Evolutionary conservation across 176 grass and related monocot species (phyloP).

Genomic region (Rhynchospora tenuis): DNA sequence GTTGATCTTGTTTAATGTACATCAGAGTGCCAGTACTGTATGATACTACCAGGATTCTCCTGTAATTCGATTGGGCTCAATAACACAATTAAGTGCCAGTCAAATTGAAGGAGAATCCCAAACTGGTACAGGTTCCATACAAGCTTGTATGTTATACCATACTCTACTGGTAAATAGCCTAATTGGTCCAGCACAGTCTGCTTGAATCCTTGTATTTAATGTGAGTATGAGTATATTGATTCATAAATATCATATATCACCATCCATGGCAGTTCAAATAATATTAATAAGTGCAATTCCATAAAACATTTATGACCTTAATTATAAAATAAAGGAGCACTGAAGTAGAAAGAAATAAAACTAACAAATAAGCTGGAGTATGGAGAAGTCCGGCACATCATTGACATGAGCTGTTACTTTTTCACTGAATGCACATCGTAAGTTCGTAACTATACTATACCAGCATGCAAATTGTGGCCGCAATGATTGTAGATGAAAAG

Average conservation of each 20-base stretch:
- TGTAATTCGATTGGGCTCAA: not conserved
- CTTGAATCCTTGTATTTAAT: too few relatives aligned
- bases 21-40: not conserved
- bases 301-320: not conserved
- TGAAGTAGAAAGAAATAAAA: not conserved
- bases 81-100: not conserved
- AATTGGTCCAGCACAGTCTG: not conserved
- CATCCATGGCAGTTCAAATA: too few relatives aligned
- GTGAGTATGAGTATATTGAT: too few relatives aligned
- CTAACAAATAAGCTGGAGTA: not conserved
- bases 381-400: not conserved
- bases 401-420: not conserved
- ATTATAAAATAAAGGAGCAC: not conserved
- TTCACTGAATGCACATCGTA: not conserved
- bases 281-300: not conserved
- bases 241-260: too few relatives aligned
- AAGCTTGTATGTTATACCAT: not conserved
- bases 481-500: not conserved
- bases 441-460: not conserved
- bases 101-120: not conserved
- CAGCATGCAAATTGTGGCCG: not conserved
- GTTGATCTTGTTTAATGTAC: conserved; percentile 8
- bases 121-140: not conserved
- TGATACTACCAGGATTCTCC: not conserved
- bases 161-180: not conserved